Base-by-base conservation (phyloP, 106 monocot species). In the Allium cepa region DNA sequence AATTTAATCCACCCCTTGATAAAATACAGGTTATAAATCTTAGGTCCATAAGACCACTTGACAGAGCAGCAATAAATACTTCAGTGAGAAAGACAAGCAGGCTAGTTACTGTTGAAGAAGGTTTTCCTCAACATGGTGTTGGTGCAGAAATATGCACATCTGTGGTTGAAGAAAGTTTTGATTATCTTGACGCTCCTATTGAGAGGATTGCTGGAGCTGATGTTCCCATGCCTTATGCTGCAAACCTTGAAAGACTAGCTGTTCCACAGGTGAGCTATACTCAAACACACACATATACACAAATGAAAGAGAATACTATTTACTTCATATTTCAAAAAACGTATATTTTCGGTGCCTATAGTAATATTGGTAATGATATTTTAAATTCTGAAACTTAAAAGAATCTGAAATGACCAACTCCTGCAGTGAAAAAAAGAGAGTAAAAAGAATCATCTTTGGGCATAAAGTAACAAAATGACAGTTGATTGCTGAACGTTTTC, bases 161-260 rank as follows among this genome's bases (percentile, higher is more conserved):
- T 36, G 92, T 99, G 8, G 50, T 92, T 48, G 92, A 99, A 75
- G 97, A 99, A 71, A 89, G 92, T 62, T 99, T 99, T 63, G 87
- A 81, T 17, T 99, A 90, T 73, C 86, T 99, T 10, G 97, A 99
- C 68, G 92, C 92, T 17, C 84, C 97, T 7, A 84, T 92, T 17
- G 89, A 99, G 84, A 92, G 97, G 72, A 90, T 99, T 26, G 71
- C 89, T 59, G 97, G 89, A 60, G 97, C 97, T 14, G 97, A 99
- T 78, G 92, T 99, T 46, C 97, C 97, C 8, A 99, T 85, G 92
- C 92, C 97, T 16, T 99, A 92, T 67, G 97, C 97, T 13, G 78
- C 89, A 36, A 99, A 92, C 71, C 87, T 99, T 17, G 97, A 99
- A 80, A 86, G 92, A 71, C 74, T 99, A 82, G 92, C 92, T 17